These are phyloP conservation scores for Talaromyces sp. DNA, from an alignment of 2,329 filamentous ascomycete genomes.

Conservation along the genomic window DNA sequence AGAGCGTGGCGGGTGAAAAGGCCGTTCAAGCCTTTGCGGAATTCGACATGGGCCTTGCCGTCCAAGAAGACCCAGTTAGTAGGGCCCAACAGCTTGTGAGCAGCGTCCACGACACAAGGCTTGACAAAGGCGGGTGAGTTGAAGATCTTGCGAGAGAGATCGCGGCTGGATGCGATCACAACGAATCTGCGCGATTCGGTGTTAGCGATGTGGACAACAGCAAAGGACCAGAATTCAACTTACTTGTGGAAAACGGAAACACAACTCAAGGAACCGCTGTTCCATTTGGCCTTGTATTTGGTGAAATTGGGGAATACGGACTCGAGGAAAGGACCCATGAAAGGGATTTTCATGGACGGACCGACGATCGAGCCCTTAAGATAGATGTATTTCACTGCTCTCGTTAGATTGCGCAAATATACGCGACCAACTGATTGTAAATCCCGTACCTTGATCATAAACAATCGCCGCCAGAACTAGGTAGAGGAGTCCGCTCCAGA, in stretches of 20 bases:
- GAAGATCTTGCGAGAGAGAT: slow-evolving; percentile 94
- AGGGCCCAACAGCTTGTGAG: slow-evolving; percentile 84
- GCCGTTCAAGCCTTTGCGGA: slow-evolving; percentile 91
- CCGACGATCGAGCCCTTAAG: slow-evolving; percentile 74
- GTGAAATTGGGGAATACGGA: slow-evolving; percentile 89
- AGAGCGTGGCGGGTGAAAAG: slow-evolving; percentile 91
- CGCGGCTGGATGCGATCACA: slow-evolving; percentile 89
- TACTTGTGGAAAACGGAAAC: slow-evolving; percentile 99
- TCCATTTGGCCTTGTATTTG: slow-evolving; percentile 89
- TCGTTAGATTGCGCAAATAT: slow-evolving; percentile 1
- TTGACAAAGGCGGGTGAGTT: slow-evolving; percentile 90
- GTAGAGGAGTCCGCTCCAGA: slow-evolving; percentile 66
- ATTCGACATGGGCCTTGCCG: slow-evolving; percentile 91
- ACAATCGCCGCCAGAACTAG: slow-evolving; percentile 66
- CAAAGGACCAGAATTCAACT: slow-evolving; percentile 27
- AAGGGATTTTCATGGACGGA: slow-evolving; percentile 71
- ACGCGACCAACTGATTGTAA: neutral
- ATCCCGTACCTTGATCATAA: slow-evolving; percentile 81
- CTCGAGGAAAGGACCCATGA: slow-evolving; percentile 93
- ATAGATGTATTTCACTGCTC: slow-evolving; percentile 66
- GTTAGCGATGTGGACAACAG: neutral
- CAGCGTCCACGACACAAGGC: slow-evolving; percentile 91
- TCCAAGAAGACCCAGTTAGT: slow-evolving; percentile 98
- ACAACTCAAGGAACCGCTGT: slow-evolving; percentile 85
- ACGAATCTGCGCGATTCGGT: slow-evolving; percentile 65